Evolutionary conservation across 139 green algal genomes (phyloP).

Genomic region (Tetradesmus obliquus): DNA sequence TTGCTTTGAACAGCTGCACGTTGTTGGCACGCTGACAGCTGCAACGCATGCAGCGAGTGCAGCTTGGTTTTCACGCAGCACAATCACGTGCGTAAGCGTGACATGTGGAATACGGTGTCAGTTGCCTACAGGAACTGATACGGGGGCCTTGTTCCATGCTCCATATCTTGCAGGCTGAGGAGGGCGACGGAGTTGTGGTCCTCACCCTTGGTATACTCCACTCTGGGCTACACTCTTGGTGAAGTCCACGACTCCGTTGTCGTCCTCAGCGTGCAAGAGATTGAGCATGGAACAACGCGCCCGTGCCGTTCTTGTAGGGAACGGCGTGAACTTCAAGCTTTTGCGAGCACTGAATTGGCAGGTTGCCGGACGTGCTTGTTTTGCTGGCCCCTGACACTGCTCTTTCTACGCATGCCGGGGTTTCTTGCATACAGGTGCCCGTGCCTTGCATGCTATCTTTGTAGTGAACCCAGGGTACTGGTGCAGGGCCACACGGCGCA

Average conservation of each 20-base stretch:
- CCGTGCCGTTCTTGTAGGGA: neutral
- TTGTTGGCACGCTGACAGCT: too few species aligned
- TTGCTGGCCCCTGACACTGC: neutral
- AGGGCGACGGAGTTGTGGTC: too few species aligned
- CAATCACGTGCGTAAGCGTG: too few species aligned
- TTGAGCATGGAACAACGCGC: neutral
- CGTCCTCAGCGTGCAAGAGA: neutral
- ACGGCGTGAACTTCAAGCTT: too few species aligned
- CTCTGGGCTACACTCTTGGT: too few species aligned
- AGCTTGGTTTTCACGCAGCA: neutral
- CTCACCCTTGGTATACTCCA: too few species aligned
- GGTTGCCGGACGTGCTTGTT: neutral
- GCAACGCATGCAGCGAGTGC: neutral
- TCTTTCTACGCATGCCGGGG: neutral
- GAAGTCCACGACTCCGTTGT: too few species aligned
- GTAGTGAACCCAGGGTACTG: neutral
- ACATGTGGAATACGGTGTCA: too few species aligned
- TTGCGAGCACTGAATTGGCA: neutral
- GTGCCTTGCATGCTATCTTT: neutral
- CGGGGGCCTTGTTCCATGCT: too few species aligned
- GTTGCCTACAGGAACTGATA: too few species aligned
- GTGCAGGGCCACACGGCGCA: neutral
- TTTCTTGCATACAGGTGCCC: neutral
- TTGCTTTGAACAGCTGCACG: too few species aligned
- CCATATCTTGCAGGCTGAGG: too few species aligned